Conservation (phyloP, 2,329 filamentous ascomycete species). For the Hypoxylon sp. region DNA sequence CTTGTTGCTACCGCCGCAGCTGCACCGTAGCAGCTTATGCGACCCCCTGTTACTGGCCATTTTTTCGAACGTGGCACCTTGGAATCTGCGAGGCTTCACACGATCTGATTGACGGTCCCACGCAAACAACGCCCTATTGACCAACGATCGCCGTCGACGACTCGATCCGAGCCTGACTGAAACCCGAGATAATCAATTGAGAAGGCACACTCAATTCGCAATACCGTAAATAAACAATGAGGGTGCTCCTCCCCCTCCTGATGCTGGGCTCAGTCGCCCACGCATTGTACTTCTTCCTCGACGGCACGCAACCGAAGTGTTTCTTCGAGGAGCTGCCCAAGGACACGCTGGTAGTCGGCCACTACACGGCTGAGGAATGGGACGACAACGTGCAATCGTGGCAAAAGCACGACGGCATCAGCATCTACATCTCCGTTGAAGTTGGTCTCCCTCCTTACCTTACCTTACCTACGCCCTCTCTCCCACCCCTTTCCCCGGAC, state of each 20-base stretch:
- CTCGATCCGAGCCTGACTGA: constrained; percentile 9
- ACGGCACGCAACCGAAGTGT: constrained; percentile 88
- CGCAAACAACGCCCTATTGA: constrained; percentile 11
- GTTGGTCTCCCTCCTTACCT: constrained; percentile 60
- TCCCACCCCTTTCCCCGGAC: background rate
- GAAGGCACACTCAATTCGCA: constrained; percentile 1
- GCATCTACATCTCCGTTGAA: constrained; percentile 92
- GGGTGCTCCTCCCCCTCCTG: constrained; percentile 74
- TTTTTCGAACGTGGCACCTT: constrained; percentile 71
- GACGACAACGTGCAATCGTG: constrained; percentile 79
- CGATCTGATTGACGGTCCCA: constrained; percentile 10
- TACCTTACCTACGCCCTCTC: background rate
- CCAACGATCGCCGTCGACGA: constrained; percentile 18
- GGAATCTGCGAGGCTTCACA: constrained; percentile 43
- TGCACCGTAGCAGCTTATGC: constrained; percentile 49
- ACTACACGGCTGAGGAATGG: constrained; percentile 90
- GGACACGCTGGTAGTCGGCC: constrained; percentile 94
- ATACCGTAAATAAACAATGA: constrained; percentile 61
- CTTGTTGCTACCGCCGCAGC: constrained; percentile 11
- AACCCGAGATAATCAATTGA: constrained; percentile 35
- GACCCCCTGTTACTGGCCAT: constrained; percentile 43
- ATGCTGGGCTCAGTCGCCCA: constrained; percentile 77
- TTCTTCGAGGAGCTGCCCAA: constrained; percentile 99
- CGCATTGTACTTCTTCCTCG: constrained; percentile 96
- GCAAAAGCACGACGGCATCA: constrained; percentile 80